A percentile compares a stretch with the other conserved stretches of the same genome.
Evolutionary conservation across 768 basidiomycete genomes (phyloP).

Genomic region (Rhodotorula paludigena): DNA sequence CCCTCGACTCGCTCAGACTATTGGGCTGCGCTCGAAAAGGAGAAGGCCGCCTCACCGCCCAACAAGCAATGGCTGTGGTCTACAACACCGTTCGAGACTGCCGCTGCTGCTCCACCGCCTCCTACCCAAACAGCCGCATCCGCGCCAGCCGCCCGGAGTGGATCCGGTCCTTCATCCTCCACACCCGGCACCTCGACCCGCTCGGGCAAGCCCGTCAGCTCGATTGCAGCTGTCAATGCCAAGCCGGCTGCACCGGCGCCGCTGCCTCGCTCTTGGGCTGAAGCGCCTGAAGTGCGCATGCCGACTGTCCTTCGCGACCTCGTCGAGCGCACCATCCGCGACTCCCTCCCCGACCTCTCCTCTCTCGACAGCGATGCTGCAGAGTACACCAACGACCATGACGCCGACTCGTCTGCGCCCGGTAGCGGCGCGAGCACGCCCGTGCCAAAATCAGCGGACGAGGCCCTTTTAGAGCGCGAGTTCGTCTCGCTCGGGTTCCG

Average conservation of each 20-base stretch:
- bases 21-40: slow-evolving; percentile 35
- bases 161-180: background rate
- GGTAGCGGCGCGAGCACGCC: background rate
- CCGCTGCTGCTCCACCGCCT: slow-evolving; percentile 32
- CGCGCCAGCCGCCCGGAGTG: background rate
- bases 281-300: slow-evolving; percentile 72
- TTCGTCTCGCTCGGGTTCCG: slow-evolving; percentile 65
- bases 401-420: background rate
- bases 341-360: slow-evolving; percentile 51
- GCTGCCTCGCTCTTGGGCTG: slow-evolving; percentile 44
- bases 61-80: slow-evolving; percentile 40
- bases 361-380: background rate
- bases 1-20: slow-evolving; percentile 10
- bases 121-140: background rate
- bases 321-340: slow-evolving; percentile 74
- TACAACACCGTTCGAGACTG: slow-evolving; percentile 35
- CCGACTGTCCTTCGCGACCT: slow-evolving; percentile 65
- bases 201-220: too few species aligned
- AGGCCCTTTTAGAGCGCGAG: slow-evolving; percentile 55
- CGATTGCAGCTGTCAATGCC: background rate
- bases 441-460: slow-evolving; percentile 47
- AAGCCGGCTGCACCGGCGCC: background rate
- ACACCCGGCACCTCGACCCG: too few species aligned
- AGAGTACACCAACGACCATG: background rate
- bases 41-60: slow-evolving; percentile 30